phyloP scores from a whole-genome alignment of 495 filamentous ascomycete species.

The Aspergillus kassunensis region DNA sequence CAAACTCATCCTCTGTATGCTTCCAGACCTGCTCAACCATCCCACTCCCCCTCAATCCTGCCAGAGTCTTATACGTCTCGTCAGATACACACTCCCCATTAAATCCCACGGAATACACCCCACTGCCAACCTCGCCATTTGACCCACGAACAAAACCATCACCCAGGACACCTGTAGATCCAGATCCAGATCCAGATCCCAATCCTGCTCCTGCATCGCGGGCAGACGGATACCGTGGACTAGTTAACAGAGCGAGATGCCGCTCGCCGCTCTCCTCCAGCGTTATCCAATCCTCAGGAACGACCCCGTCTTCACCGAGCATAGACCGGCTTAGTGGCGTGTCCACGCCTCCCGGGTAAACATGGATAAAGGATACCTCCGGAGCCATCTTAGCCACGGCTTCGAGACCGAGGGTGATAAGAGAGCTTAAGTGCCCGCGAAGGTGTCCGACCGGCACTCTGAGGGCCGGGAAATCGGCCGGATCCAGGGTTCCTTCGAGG shows the following conservation, averaged over 20 bases:
- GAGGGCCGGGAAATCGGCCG: constrained; percentile 38
- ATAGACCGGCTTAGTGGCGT: constrained; percentile 25
- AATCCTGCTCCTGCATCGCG: constrained; percentile 37
- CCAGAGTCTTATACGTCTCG: background rate
- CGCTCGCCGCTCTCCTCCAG: constrained; percentile 50
- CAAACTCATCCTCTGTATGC: background rate
- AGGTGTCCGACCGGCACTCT: constrained; percentile 18
- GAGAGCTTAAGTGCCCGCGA: constrained; percentile 32
- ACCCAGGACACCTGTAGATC: constrained; percentile 25
- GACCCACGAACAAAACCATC: constrained; percentile 34
- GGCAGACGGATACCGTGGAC: constrained; percentile 13
- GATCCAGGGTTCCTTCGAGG: constrained; percentile 49
- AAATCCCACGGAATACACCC: constrained; percentile 46
- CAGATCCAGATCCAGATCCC: no score
- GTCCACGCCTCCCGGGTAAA: constrained; percentile 50
- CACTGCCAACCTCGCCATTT: constrained; percentile 43
- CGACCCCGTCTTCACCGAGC: background rate
- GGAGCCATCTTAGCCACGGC: constrained; percentile 43
- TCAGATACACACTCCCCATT: constrained; percentile 33
- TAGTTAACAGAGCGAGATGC: constrained; percentile 47
- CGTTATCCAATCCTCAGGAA: constrained; percentile 11
- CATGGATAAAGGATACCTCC: constrained; percentile 52
- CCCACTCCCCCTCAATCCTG: background rate
- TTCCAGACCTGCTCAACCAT: background rate
- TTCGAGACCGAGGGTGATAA: constrained; percentile 51